phyloP scores from a whole-genome alignment of 2,329 filamentous ascomycete genomes.

The Calcarisporium arbuscula region DNA sequence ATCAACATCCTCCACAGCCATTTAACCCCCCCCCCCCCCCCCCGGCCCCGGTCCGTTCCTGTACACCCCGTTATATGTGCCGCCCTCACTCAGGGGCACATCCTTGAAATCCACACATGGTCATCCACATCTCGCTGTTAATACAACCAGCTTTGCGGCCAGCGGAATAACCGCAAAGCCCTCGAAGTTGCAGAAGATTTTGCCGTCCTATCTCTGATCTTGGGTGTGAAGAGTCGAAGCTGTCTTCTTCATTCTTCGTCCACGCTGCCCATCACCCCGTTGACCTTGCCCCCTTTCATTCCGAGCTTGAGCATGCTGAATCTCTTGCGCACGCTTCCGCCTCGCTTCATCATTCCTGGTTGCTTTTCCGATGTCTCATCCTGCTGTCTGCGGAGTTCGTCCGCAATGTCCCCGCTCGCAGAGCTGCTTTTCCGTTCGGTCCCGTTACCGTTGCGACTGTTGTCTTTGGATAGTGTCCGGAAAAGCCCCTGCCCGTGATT shows the following conservation, averaged over 20 bases:
- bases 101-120: too few relatives aligned
- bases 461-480: conserved; percentile 29
- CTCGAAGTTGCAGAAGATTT: too few relatives aligned
- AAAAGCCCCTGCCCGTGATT: conserved; percentile 36
- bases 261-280: conserved; percentile 45
- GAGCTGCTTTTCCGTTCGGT: conserved; percentile 15
- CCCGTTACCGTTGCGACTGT: conserved; percentile 14
- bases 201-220: too few relatives aligned
- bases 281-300: conserved; percentile 57
- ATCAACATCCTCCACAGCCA: background rate
- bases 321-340: conserved; percentile 67
- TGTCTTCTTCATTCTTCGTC: conserved; percentile 44
- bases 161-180: too few relatives aligned
- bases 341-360: conserved; percentile 33
- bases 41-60: too few relatives aligned
- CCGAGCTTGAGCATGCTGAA: conserved; percentile 72
- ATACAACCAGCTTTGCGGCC: too few relatives aligned
- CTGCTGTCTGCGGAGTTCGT: too few relatives aligned
- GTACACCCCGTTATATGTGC: too few relatives aligned
- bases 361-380: conserved; percentile 19
- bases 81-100: too few relatives aligned
- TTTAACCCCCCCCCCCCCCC: too few relatives aligned
- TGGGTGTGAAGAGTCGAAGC: too few relatives aligned
- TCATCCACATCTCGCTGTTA: too few relatives aligned
- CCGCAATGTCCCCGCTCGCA: conserved; percentile 17